Evolutionary conservation across 352 stramenopile genomes (phyloP).

Genomic region (Pseudoperonospora humuli): DNA sequence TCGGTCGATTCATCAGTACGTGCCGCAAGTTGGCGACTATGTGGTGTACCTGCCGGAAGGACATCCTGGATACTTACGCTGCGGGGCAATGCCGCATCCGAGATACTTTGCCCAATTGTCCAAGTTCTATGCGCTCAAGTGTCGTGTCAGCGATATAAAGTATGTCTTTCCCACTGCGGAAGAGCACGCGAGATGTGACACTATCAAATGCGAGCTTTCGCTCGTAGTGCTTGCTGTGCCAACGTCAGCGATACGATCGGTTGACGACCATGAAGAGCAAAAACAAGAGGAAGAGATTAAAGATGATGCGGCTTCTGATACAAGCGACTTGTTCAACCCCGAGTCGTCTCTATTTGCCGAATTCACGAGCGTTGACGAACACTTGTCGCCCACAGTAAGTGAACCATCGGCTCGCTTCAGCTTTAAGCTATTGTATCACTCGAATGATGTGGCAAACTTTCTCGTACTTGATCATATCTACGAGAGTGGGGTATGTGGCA

Average conservation of each 20-base stretch:
- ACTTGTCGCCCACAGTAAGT: constrained; percentile 31
- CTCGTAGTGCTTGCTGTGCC: constrained; percentile 57
- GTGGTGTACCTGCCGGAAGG: constrained; percentile 78
- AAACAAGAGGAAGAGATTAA: constrained; percentile 32
- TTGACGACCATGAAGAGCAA: constrained; percentile 23
- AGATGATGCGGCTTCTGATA: constrained; percentile 4
- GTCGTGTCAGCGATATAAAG: constrained; percentile 60
- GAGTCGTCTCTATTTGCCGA: constrained; percentile 44
- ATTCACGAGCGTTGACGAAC: constrained; percentile 60
- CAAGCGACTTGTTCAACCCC: constrained; percentile 28
- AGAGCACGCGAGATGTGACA: constrained; percentile 48
- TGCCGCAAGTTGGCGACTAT: constrained; percentile 75
- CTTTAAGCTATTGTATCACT: constrained; percentile 69
- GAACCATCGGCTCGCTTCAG: constrained; percentile 35
- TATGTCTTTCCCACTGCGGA: constrained; percentile 64
- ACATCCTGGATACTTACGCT: constrained; percentile 42
- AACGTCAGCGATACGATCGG: constrained; percentile 21
- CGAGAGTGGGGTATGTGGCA: constrained; percentile 63
- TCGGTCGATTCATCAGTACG: constrained; percentile 50
- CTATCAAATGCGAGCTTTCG: constrained; percentile 65
- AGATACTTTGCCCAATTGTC: constrained; percentile 45
- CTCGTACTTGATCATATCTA: constrained; percentile 78
- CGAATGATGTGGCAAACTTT: constrained; percentile 80
- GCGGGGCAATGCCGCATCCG: constrained; percentile 31
- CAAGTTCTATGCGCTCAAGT: constrained; percentile 66